phyloP scores from a whole-genome alignment of 352 stramenopile genomes.

The Globisporangium viniferum region DNA sequence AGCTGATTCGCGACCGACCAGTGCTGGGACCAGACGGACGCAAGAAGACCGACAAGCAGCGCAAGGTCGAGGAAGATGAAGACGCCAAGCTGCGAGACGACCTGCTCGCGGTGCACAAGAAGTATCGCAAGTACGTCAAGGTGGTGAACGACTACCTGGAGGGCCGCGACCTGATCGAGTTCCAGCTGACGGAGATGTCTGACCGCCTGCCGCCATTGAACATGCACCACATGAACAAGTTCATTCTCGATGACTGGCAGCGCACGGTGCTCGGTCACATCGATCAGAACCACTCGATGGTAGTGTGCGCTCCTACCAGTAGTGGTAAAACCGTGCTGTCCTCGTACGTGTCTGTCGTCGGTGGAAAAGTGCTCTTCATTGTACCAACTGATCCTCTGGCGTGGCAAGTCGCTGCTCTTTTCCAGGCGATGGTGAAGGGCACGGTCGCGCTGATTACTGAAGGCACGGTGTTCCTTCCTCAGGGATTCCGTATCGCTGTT shows the following conservation, averaged over 20 bases:
- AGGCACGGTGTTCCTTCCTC: slow-evolving; percentile 77
- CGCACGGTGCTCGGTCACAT: slow-evolving; percentile 94
- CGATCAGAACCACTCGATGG: slow-evolving; percentile 93
- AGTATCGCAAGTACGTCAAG: slow-evolving; percentile 88
- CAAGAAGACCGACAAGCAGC: slow-evolving; percentile 70
- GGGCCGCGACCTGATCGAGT: slow-evolving; percentile 78
- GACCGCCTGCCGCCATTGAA: slow-evolving; percentile 82
- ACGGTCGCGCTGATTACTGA: slow-evolving; percentile 96
- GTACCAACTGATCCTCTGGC: slow-evolving; percentile 97
- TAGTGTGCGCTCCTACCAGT: slow-evolving; percentile 97
- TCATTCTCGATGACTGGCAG: slow-evolving; percentile 97
- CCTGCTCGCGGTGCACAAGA: slow-evolving; percentile 77
- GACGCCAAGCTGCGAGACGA: slow-evolving; percentile 62
- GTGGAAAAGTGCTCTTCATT: slow-evolving; percentile 79
- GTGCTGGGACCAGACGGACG: slow-evolving; percentile 31
- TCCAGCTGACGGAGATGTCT: slow-evolving; percentile 86
- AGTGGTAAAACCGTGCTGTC: slow-evolving; percentile 95
- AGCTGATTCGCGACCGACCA: slow-evolving; percentile 51
- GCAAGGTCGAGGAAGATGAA: slow-evolving; percentile 74
- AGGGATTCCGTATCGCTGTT: slow-evolving; percentile 91
- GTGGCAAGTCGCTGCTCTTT: slow-evolving; percentile 98
- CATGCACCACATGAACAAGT: slow-evolving; percentile 91
- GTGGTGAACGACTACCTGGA: slow-evolving; percentile 64
- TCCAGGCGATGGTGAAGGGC: slow-evolving; percentile 96
- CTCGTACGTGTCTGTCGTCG: slow-evolving; percentile 80